These are phyloP conservation scores for Arabidopsis suecica DNA, from an alignment of 345 rosid genomes.

Conservation along the genomic window DNA sequence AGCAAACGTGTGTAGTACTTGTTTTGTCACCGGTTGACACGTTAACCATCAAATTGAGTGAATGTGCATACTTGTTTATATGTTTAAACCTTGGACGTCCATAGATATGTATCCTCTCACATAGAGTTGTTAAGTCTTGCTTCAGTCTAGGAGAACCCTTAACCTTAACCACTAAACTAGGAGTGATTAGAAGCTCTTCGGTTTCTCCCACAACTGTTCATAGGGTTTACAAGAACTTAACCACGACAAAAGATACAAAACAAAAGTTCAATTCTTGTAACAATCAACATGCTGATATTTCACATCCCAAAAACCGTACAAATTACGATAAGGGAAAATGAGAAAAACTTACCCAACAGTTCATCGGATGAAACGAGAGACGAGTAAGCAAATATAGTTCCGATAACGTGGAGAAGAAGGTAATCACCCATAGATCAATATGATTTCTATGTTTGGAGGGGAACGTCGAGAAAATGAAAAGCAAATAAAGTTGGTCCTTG, in stretches of 20 bases:
- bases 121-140: constrained; percentile 51
- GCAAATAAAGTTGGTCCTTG: no score
- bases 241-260: no score
- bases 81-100: constrained; percentile 59
- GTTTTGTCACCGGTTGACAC: constrained; percentile 46
- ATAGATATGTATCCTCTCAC: constrained; percentile 63
- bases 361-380: not conserved
- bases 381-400: not conserved
- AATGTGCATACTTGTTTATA: constrained; percentile 62
- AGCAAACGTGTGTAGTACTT: constrained; percentile 61
- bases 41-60: constrained; percentile 57
- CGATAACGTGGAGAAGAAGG: not conserved
- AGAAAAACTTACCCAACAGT: not conserved
- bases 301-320: no score
- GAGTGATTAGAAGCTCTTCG: constrained; percentile 27
- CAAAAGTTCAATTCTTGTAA: no score
- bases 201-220: no score
- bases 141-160: constrained; percentile 61
- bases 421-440: not conserved
- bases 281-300: no score
- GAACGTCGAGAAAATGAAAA: no score
- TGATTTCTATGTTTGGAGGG: no score
- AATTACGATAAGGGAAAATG: no score
- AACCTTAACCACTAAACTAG: constrained; percentile 48
- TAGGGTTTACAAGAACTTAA: no score